Base-by-base conservation (phyloP, 176 grass and related monocot species). In the Dactylis glomerata region DNA sequence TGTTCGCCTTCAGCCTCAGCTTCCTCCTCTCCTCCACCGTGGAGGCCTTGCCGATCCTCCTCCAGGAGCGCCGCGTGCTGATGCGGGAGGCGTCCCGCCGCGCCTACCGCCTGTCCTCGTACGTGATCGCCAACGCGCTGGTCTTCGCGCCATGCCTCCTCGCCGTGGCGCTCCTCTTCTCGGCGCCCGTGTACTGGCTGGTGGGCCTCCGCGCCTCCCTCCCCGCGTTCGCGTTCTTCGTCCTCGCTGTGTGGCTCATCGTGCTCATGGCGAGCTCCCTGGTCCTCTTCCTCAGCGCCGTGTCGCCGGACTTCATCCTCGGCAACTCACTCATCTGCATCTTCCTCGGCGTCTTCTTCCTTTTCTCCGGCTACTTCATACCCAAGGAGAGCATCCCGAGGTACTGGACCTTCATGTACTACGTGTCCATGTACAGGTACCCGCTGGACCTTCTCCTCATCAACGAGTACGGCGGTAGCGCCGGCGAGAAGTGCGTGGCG, bases 21-120 rank as follows among this genome's bases (percentile, higher is more conserved):
- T 98, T 95, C 85, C 93, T 98, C 8, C 96, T 98, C 47, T 98
- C 96, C 26, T 98, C 96, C 70, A 98, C 93, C 0, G 93, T 98
- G 3, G 96, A 98, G 74, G 87, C 92, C 0, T 82, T 95, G 10
- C 96, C 93, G 0, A 90, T 98, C 64, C 92, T 98, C 33, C 90
- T 98, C 56, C 93, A 93, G 70, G 96, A 98, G 89, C 87, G 89
- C 23, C 91, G 87, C 55, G 93, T 98, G 51, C 89, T 98, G 49
- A 98, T 95, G 96, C 85, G 89, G 2, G 96, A 95, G 81, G 84
- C 91, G 0, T 95, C 96, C 3, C 83, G 92, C 19, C 38, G 87
- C 26, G 92, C 92, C 38, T 98, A 95, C 66, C 89, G 92, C 20
- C 73, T 98, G 28, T 95, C 96, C 19, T 98, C 96, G 8, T 98